Evolutionary conservation across 441 rosid genomes (phyloP).

Genomic region (Daphne laureola): DNA sequence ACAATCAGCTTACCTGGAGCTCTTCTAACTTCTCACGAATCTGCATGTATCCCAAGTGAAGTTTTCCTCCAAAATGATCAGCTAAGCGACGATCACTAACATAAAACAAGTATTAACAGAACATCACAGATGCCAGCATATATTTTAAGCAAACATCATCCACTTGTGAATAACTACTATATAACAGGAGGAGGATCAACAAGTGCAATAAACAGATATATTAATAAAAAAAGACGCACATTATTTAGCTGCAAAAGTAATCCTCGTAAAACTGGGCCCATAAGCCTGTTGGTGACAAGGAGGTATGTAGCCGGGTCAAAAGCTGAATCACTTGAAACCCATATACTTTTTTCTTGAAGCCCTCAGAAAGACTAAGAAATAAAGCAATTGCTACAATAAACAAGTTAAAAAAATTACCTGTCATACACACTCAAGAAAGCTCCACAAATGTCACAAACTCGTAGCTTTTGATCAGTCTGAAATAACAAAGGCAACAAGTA

Average conservation of each 20-base stretch:
- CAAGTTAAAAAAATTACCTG: constrained; percentile 48
- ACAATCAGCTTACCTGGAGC: constrained; percentile 56
- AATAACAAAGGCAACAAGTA: constrained; percentile 12
- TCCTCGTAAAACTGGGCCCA: constrained; percentile 99
- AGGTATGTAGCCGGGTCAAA: constrained; percentile 88
- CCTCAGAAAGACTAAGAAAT: constrained; percentile 26
- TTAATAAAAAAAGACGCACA: constrained; percentile 66
- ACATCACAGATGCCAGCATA: constrained; percentile 21
- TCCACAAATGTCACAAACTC: constrained; percentile 99
- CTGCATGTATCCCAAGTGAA: constrained; percentile 94
- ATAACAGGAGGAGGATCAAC: constrained; percentile 54
- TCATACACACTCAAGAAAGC: constrained; percentile 99
- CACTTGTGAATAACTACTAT: constrained; percentile 28
- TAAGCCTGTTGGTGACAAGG: constrained; percentile 99
- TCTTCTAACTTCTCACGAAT: constrained; percentile 90
- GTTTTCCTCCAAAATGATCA: constrained; percentile 99
- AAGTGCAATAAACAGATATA: constrained; percentile 48
- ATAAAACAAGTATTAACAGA: constrained; percentile 27
- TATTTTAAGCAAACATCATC: constrained; percentile 17
- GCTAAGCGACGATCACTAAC: constrained; percentile 98
- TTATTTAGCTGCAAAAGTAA: constrained; percentile 98
- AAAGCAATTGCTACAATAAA: constrained; percentile 15
- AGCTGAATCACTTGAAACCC: constrained; percentile 83
- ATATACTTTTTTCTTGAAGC: constrained; percentile 39
- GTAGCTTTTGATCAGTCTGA: constrained; percentile 99